phyloP scores from a whole-genome alignment of 129 eudicot species.

The Dittrichia graveolens region DNA sequence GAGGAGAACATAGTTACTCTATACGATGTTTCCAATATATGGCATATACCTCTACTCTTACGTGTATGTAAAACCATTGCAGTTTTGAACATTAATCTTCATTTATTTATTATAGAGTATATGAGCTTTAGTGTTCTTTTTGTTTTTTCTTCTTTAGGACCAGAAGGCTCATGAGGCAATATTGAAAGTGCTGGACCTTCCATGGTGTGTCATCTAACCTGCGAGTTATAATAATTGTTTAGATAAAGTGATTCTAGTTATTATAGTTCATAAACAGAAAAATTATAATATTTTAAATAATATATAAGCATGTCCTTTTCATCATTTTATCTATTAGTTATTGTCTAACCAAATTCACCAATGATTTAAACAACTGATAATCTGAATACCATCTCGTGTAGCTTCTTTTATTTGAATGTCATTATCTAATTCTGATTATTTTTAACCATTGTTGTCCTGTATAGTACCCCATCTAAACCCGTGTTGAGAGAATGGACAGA shows the following conservation, averaged over 20 bases:
- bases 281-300: no score
- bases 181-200: slow-evolving; percentile 51
- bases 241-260: no score
- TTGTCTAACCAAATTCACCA: no score
- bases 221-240: no score
- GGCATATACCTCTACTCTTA: slow-evolving; percentile 67
- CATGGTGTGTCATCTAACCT: slow-evolving; percentile 39
- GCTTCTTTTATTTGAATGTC: neutral
- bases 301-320: no score
- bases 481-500: slow-evolving; percentile 53
- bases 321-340: no score
- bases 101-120: neutral
- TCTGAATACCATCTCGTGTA: no score
- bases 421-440: neutral
- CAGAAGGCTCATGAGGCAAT: slow-evolving; percentile 70
- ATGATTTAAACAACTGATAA: no score
- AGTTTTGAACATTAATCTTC: neutral
- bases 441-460: slow-evolving; percentile 11
- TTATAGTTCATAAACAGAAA: no score
- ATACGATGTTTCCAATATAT: slow-evolving; percentile 57
- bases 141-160: slow-evolving; percentile 38
- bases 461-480: slow-evolving; percentile 35
- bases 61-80: slow-evolving; percentile 40
- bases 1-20: slow-evolving; percentile 51
- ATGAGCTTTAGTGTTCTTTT: neutral